A percentile compares a stretch with the other conserved stretches of the same genome.
These are phyloP conservation scores for Coleophoma cylindrospora DNA, from an alignment of 2,329 filamentous ascomycete genomes.

Conservation along the genomic window DNA sequence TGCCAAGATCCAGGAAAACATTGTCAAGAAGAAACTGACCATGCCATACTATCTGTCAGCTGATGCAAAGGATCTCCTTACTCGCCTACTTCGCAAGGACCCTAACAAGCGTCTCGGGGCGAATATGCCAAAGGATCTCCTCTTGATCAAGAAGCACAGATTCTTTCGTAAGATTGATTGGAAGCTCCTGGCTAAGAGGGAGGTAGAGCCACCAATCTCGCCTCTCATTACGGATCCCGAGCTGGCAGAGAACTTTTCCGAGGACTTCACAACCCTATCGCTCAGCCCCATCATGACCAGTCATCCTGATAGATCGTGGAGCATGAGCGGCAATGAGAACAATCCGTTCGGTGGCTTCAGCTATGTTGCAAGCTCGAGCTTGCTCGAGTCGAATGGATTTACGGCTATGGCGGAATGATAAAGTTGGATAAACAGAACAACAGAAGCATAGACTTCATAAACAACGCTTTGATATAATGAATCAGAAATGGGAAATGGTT, in stretches of 20 bases:
- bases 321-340: constrained; percentile 12
- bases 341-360: constrained; percentile 29
- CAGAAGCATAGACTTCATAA: too few species aligned
- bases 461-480: too few species aligned
- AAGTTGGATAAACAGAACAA: too few species aligned
- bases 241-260: constrained; percentile 90
- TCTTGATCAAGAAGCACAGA: constrained; percentile 81
- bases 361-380: constrained; percentile 27
- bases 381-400: constrained; percentile 24
- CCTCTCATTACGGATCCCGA: constrained; percentile 94
- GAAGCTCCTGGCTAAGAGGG: constrained; percentile 76
- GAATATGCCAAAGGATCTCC: constrained; percentile 83
- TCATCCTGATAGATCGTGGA: constrained; percentile 16
- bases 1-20: constrained; percentile 93
- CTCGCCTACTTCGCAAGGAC: constrained; percentile 84
- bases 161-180: constrained; percentile 98
- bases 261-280: constrained; percentile 84
- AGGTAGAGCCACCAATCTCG: constrained; percentile 83
- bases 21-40: constrained; percentile 83
- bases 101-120: constrained; percentile 84
- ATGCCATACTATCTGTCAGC: constrained; percentile 87
- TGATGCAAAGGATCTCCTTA: constrained; percentile 92
- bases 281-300: constrained; percentile 64
- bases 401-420: not conserved
- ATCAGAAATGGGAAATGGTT: too few species aligned